These are phyloP conservation scores for Graphilbum fragrans DNA, from an alignment of 2,329 filamentous ascomycete genomes.

Conservation along the genomic window DNA sequence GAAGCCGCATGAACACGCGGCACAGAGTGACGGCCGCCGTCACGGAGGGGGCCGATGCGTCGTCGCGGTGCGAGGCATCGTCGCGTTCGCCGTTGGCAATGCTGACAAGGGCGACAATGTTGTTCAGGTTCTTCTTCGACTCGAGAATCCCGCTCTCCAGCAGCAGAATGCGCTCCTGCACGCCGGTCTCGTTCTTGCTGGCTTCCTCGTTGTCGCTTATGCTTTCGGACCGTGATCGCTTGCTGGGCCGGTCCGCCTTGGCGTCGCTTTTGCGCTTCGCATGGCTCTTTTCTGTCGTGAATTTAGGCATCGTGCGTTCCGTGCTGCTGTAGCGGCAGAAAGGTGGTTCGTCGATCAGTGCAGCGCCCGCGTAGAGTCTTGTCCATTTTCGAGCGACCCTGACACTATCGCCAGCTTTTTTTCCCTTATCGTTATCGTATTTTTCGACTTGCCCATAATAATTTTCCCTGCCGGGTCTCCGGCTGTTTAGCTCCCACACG, in stretches of 20 bases:
- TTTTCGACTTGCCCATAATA: neutral
- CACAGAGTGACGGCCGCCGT: constrained; percentile 72
- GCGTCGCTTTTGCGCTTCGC: constrained; percentile 41
- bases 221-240: constrained; percentile 34
- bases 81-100: constrained; percentile 24
- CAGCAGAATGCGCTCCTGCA: constrained; percentile 53
- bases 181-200: constrained; percentile 31
- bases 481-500: neutral
- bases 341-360: neutral
- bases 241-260: constrained; percentile 30
- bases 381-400: too few relatives aligned
- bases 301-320: too few relatives aligned
- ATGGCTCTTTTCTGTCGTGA: constrained; percentile 7
- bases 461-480: neutral
- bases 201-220: constrained; percentile 30
- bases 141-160: constrained; percentile 74
- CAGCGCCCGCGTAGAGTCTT: too few relatives aligned
- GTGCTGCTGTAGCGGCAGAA: too few relatives aligned
- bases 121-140: constrained; percentile 85
- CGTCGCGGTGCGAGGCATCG: constrained; percentile 21
- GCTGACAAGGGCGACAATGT: constrained; percentile 62
- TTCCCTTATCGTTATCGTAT: constrained; percentile 1
- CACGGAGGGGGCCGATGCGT: constrained; percentile 28
- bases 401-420: too few relatives aligned
- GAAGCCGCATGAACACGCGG: constrained; percentile 71